phyloP scores from a whole-genome alignment of 2,329 filamentous ascomycete genomes.

The Fusarium lyarnte region DNA sequence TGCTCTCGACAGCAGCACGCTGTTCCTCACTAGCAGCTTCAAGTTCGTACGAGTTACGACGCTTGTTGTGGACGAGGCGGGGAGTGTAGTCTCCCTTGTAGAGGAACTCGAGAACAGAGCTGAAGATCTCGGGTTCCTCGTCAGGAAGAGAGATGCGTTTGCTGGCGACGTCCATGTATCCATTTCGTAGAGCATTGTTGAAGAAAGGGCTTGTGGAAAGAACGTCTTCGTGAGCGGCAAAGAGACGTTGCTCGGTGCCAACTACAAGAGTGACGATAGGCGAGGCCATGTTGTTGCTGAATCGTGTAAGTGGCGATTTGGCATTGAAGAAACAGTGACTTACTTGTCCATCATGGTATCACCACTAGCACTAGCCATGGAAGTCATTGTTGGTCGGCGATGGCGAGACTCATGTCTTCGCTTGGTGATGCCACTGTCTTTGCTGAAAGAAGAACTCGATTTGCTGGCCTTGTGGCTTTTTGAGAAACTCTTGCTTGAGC shows the following conservation, averaged over 20 bases:
- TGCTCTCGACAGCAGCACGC: constrained; percentile 65
- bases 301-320: constrained; percentile 1
- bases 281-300: constrained; percentile 67
- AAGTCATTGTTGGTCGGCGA: constrained; percentile 60
- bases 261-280: constrained; percentile 83
- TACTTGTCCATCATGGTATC: constrained; percentile 58
- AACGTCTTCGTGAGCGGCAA: constrained; percentile 90
- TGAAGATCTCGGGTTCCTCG: constrained; percentile 91
- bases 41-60: constrained; percentile 82
- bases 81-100: constrained; percentile 96
- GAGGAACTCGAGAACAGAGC: constrained; percentile 87
- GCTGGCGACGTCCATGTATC: constrained; percentile 48
- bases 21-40: constrained; percentile 66
- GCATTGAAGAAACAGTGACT: constrained; percentile 29
- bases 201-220: constrained; percentile 85
- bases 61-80: constrained; percentile 82
- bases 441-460: constrained; percentile 65
- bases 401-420: constrained; percentile 61
- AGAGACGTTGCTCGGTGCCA: constrained; percentile 84
- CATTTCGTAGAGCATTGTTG: constrained; percentile 49
- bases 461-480: constrained; percentile 61
- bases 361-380: constrained; percentile 51
- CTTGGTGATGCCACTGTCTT: constrained; percentile 64
- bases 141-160: constrained; percentile 84
- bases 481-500: constrained; percentile 61